Evolutionary conservation across 306 rosid genomes (phyloP).

Genomic region (Casuarina cunninghamiana): DNA sequence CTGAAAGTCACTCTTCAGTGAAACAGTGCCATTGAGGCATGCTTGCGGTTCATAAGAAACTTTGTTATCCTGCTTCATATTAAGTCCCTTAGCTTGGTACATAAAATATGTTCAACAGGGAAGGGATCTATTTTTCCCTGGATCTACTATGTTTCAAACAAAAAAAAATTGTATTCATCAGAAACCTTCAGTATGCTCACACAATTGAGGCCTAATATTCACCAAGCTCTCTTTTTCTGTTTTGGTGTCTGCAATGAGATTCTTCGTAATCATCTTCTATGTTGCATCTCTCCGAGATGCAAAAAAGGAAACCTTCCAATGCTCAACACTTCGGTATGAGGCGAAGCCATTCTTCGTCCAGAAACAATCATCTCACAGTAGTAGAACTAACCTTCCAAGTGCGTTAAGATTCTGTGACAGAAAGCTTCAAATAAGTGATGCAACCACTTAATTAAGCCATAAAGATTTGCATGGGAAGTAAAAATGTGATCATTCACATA

Average conservation of each 20-base stretch:
- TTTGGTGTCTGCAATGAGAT: conserved; percentile 29
- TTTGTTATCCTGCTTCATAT: conserved; percentile 78
- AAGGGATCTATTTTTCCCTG: too few relatives aligned
- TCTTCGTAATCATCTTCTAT: conserved; percentile 68
- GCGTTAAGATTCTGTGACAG: neutral
- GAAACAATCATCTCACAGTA: neutral
- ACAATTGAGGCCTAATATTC: conserved; percentile 44
- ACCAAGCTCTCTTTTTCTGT: conserved; percentile 39
- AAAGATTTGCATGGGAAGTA: neutral
- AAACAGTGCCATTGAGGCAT: conserved; percentile 51
- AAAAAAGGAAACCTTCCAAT: conserved; percentile 23
- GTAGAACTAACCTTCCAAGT: neutral
- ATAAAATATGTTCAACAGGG: conserved; percentile 32
- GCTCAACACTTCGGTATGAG: neutral
- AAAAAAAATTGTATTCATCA: too few relatives aligned
- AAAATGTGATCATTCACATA: neutral
- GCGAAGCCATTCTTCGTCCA: neutral
- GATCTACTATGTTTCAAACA: too few relatives aligned
- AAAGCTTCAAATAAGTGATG: neutral
- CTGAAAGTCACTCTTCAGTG: conserved; percentile 50
- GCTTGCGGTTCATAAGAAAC: conserved; percentile 51
- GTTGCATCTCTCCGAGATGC: conserved; percentile 13
- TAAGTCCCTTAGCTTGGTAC: conserved; percentile 85
- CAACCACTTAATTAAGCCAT: neutral
- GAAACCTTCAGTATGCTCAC: too few relatives aligned